Conservation (phyloP, 176 grass and related monocot genomes). For the Oryza coarctata region DNA sequence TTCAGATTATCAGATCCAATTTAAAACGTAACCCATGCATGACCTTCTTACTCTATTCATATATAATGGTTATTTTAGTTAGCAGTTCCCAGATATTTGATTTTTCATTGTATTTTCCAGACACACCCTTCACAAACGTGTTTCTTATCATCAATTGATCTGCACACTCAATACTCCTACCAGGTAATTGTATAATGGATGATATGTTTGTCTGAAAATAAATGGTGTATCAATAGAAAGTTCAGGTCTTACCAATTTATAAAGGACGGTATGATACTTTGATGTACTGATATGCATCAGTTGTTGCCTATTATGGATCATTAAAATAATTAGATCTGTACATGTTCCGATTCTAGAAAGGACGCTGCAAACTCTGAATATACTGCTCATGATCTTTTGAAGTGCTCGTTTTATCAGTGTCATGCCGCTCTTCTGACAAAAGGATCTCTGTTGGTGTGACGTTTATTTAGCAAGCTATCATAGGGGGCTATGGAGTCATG, state of each 20-base stretch:
- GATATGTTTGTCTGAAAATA: conserved; percentile 7
- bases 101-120: conserved; percentile 45
- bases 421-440: neutral
- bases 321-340: neutral
- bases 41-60: neutral
- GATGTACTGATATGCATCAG: neutral
- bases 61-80: neutral
- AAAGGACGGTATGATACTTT: neutral
- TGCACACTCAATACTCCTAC: conserved; percentile 96
- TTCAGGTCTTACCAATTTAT: neutral
- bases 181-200: conserved; percentile 52
- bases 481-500: neutral
- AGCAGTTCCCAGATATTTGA: neutral
- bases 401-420: neutral
- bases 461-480: neutral
- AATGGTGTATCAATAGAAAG: neutral
- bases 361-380: neutral
- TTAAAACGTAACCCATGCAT: neutral
- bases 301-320: neutral
- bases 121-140: conserved; percentile 96
- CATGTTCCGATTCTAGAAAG: neutral
- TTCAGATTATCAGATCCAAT: neutral
- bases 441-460: neutral
- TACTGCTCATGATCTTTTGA: neutral
- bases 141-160: conserved; percentile 93